Evolutionary conservation across 768 basidiomycete species (phyloP), one percentile per base, ranked within the genome.

Genomic region (Calvatia gigantea): DNA sequence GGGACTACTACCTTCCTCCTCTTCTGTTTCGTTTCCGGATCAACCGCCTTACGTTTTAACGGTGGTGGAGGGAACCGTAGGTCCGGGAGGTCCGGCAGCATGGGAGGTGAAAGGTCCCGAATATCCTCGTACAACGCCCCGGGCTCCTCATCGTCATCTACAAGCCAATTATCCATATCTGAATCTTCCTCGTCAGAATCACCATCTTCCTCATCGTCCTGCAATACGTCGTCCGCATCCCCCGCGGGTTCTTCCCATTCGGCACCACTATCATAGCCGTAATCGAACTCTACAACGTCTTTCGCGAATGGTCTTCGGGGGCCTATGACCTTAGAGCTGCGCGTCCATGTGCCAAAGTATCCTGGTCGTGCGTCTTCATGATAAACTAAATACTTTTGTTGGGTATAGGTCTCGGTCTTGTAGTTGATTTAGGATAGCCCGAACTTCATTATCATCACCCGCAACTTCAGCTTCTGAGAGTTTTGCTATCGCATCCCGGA

Each of bases 261-360:
- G 62, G 87, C 93, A 12, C 92, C 96, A 49, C 91, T 94, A 72
- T 99, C 95, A 65, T 95, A 92, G 4, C 82, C 81, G 67, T 98
- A 99, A 70, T 98, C 94, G 51, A 91, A 79, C 11, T 82, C 78
- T 1, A 87, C 73, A 9, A 82, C 75, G 63, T 99, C 97, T 60
- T 82, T 82, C 2, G 79, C 84, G 58, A 96, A 87, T 1, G 97
- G 95, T 15, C 79, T 82, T 14, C 97, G 84, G 1, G 94, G 87
- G 0, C 93, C 88, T 57, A 98, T 84, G 31, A 83, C 70, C 15
- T 76, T 76, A 12, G 94, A 95, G 57, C 76, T 83, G 51, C 88
- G 86, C 6, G 94, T 94, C 87, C 91, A 98, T 5, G 97, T 98
- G 19, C 95, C 96, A 63, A 85, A 88, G 70, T 96, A 98, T 1